Evolutionary conservation across 2,329 filamentous ascomycete species (phyloP).

Genomic region (Aspergillus fischeri): DNA sequence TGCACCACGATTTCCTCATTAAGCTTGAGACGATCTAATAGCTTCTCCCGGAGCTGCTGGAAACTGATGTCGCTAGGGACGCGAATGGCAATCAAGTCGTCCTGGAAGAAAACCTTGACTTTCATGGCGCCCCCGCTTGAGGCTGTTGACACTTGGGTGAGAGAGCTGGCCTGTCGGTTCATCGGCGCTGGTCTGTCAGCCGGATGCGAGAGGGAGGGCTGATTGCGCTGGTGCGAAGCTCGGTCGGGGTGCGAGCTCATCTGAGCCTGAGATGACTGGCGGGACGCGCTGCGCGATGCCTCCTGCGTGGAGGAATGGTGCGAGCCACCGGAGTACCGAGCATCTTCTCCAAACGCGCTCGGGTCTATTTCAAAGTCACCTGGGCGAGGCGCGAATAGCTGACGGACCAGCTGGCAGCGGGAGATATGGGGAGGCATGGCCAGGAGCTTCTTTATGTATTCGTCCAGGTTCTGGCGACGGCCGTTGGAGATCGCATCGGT

Average conservation of each 20-base stretch:
- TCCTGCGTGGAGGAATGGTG: conserved; percentile 64
- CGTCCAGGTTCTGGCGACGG: conserved; percentile 84
- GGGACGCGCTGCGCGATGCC: conserved; percentile 56
- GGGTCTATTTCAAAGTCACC: conserved; percentile 92
- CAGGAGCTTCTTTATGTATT: conserved; percentile 90
- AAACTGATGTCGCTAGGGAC: conserved; percentile 78
- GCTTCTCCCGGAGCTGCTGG: conserved; percentile 74
- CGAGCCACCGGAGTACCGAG: conserved; percentile 68
- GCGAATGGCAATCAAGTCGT: conserved; percentile 86
- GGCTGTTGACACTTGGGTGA: conserved; percentile 42
- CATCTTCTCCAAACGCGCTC: conserved; percentile 61
- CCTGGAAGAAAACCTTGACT: conserved; percentile 90
- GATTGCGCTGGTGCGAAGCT: conserved; percentile 37
- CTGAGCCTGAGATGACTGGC: conserved; percentile 63
- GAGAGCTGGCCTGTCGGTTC: conserved; percentile 51
- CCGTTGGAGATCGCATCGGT: conserved; percentile 97
- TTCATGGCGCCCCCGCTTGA: conserved; percentile 62
- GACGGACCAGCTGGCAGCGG: conserved; percentile 75
- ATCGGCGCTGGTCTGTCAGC: conserved; percentile 41
- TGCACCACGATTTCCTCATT: conserved; percentile 71
- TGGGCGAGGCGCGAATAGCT: conserved; percentile 84
- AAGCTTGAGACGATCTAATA: conserved; percentile 78
- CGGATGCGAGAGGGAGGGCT: conserved; percentile 28
- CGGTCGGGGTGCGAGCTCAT: conserved; percentile 48
- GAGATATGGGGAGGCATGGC: conserved; percentile 80